phyloP scores from a whole-genome alignment of 192 early-diverging fungal species.

The Powellomyces hirtus region DNA sequence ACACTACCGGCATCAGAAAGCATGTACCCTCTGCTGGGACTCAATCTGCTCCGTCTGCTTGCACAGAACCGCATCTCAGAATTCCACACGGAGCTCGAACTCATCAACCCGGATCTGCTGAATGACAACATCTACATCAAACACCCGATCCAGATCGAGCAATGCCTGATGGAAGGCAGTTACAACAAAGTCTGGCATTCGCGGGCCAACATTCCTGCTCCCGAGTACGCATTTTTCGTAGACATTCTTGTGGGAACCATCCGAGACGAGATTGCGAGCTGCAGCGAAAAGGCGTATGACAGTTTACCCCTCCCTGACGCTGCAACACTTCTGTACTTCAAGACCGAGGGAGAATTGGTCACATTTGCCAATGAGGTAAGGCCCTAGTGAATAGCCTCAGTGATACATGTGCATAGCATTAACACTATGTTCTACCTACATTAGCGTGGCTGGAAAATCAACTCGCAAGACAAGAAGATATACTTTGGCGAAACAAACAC shows the following conservation, averaged over 20 bases:
- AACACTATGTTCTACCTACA: background rate
- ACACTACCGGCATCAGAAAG: slow-evolving; percentile 71
- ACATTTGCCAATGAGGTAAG: slow-evolving; percentile 86
- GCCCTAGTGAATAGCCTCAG: background rate
- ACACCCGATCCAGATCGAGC: slow-evolving; percentile 91
- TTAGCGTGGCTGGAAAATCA: slow-evolving; percentile 80
- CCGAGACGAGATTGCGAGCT: slow-evolving; percentile 93
- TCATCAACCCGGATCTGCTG: slow-evolving; percentile 79
- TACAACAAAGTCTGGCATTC: slow-evolving; percentile 97
- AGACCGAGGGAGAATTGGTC: slow-evolving; percentile 74
- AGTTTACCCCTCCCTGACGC: slow-evolving; percentile 84
- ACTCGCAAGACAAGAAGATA: slow-evolving; percentile 75
- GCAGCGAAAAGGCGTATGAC: slow-evolving; percentile 91
- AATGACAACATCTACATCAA: slow-evolving; percentile 80
- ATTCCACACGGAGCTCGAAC: slow-evolving; percentile 96
- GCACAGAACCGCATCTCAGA: slow-evolving; percentile 95
- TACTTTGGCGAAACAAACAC: slow-evolving; percentile 69
- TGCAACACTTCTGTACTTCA: slow-evolving; percentile 89
- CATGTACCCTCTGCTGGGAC: slow-evolving; percentile 86
- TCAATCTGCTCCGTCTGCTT: slow-evolving; percentile 90
- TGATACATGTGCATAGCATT: background rate
- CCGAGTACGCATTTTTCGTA: slow-evolving; percentile 91
- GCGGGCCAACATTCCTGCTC: slow-evolving; percentile 80
- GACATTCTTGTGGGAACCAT: slow-evolving; percentile 93
- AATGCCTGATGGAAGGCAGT: slow-evolving; percentile 95